Conservation (phyloP, 1,284 basidiomycete genomes). For the Moesziomyces sp. region DNA sequence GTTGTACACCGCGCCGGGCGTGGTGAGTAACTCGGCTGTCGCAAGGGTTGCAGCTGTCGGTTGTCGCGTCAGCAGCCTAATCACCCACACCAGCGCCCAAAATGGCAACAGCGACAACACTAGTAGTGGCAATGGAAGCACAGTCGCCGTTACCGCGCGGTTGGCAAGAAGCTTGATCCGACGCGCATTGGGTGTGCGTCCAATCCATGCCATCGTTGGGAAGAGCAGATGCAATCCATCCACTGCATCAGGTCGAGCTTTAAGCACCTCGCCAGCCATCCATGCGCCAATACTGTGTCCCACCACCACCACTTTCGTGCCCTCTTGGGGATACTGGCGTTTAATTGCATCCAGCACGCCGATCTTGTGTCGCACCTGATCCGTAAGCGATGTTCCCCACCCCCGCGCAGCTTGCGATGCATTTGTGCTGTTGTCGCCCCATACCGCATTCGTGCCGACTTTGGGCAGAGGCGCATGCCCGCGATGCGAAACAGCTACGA, state of each 20-base stretch:
- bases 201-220: conserved; percentile 54
- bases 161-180: conserved; percentile 29
- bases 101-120: conserved; percentile 48
- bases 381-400: conserved; percentile 33
- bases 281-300: conserved; percentile 58
- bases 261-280: conserved; percentile 44
- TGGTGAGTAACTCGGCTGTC: conserved; percentile 49
- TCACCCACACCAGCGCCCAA: conserved; percentile 29
- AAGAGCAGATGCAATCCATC: conserved; percentile 54
- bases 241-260: conserved; percentile 27
- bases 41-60: conserved; percentile 20
- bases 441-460: conserved; percentile 16
- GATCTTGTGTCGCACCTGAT: conserved; percentile 56
- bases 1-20: conserved; percentile 36
- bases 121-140: conserved; percentile 38
- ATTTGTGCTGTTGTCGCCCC: conserved; percentile 23
- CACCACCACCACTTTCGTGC: conserved; percentile 44
- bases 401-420: conserved; percentile 21
- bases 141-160: not conserved
- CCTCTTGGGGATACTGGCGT: conserved; percentile 17
- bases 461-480: conserved; percentile 50
- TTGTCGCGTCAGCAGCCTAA: conserved; percentile 36
- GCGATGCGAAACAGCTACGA: conserved; percentile 50
- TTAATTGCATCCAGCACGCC: conserved; percentile 39
- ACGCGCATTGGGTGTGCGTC: conserved; percentile 47